phyloP scores from a whole-genome alignment of 371 early-diverging fungal genomes.

The Mucor saturninus region DNA sequence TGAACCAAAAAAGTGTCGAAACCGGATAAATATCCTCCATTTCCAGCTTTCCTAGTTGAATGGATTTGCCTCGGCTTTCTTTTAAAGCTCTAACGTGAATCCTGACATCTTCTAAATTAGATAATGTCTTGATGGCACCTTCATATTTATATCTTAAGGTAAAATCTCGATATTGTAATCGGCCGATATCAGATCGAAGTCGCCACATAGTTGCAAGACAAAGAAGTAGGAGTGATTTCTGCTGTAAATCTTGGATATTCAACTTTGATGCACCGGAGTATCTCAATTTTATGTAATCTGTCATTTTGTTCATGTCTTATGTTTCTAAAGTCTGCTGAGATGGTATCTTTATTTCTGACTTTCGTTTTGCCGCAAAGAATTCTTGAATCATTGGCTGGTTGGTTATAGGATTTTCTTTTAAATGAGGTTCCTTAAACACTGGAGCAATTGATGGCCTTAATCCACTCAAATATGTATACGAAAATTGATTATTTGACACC shows the following conservation, averaged over 20 bases:
- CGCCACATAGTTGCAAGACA: conserved; percentile 26
- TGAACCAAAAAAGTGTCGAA: conserved; percentile 2
- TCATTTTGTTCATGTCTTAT: conserved; percentile 3
- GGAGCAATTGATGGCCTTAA: conserved; percentile 12
- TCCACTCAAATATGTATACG: conserved; percentile 7
- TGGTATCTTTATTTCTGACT: neutral
- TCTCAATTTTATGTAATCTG: conserved; percentile 2
- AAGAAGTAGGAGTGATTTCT: conserved; percentile 15
- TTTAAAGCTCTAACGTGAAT: conserved; percentile 20
- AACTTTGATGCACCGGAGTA: neutral
- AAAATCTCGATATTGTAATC: conserved; percentile 23
- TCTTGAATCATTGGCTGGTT: neutral
- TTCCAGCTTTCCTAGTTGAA: neutral
- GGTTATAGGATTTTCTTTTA: neutral
- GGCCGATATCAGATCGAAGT: conserved; percentile 25
- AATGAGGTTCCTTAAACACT: conserved; percentile 9
- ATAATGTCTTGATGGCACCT: neutral
- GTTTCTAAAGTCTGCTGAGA: neutral
- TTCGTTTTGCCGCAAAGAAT: conserved; percentile 19
- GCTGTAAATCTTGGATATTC: conserved; percentile 10
- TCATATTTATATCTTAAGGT: neutral
- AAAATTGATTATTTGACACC: neutral
- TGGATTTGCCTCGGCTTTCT: conserved; percentile 18
- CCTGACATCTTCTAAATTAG: neutral
- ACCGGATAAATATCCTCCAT: neutral